A percentile compares a stretch with the other conserved stretches of the same genome.
These are phyloP conservation scores for Malania oleifera DNA, from an alignment of 164 flowering plant genomes.

Conservation along the genomic window DNA sequence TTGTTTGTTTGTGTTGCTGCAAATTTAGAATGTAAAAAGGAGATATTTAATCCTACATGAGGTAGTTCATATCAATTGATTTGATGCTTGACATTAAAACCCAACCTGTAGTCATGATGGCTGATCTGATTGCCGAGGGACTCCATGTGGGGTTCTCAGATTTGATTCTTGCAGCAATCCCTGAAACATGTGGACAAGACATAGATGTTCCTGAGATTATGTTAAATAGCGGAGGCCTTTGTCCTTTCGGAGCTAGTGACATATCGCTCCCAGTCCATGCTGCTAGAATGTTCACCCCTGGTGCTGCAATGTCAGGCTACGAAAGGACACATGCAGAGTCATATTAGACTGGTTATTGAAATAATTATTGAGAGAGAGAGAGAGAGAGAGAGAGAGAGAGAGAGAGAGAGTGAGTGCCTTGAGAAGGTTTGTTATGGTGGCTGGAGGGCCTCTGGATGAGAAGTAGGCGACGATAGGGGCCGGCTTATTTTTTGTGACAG, in stretches of 20 bases:
- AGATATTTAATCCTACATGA: too few species aligned
- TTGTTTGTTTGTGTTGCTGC: neutral
- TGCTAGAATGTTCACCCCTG: slow-evolving; percentile 80
- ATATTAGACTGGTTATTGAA: neutral
- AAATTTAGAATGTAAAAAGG: too few species aligned
- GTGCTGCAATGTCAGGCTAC: slow-evolving; percentile 90
- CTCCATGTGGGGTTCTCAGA: neutral
- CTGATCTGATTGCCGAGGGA: neutral
- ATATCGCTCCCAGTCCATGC: slow-evolving; percentile 10
- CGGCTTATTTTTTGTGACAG: slow-evolving; percentile 39
- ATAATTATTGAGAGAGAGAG: too few species aligned
- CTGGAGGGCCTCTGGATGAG: slow-evolving; percentile 73
- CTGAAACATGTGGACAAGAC: slow-evolving; percentile 1
- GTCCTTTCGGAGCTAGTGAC: neutral
- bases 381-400: too few species aligned
- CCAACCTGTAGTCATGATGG: neutral
- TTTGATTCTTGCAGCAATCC: neutral
- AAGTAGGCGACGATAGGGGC: slow-evolving; percentile 63
- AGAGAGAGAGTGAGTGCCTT: slow-evolving; percentile 41
- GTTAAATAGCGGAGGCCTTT: neutral
- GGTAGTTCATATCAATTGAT: too few species aligned
- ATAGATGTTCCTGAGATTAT: neutral
- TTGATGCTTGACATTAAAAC: too few species aligned
- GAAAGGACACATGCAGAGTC: neutral
- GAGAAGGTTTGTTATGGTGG: slow-evolving; percentile 42